These are phyloP conservation scores for Pachysolen tannophilus DNA, from an alignment of 805 yeast genomes.

Conservation along the genomic window DNA sequence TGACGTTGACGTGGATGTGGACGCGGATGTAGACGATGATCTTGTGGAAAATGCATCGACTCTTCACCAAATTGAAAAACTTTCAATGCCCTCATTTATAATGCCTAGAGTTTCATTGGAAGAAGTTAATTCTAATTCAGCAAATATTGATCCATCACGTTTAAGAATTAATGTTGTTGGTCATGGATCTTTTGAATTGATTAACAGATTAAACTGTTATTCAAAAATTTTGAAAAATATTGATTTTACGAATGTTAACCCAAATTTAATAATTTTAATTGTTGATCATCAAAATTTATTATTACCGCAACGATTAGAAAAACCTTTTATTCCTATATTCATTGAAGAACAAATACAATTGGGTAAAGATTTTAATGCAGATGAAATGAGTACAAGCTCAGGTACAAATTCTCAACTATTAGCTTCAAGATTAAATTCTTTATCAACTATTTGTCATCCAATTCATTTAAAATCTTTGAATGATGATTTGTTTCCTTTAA, in stretches of 20 bases:
- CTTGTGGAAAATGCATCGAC: constrained; percentile 3
- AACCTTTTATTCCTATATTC: constrained; percentile 23
- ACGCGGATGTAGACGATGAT: constrained; percentile 2
- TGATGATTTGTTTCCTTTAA: constrained; percentile 23
- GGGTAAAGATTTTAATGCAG: not conserved
- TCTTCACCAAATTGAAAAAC: constrained; percentile 16
- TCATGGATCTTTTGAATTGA: constrained; percentile 12
- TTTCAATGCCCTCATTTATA: constrained; percentile 23
- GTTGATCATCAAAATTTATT: constrained; percentile 20
- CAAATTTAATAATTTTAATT: constrained; percentile 20
- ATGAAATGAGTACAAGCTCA: not conserved
- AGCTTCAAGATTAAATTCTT: constrained; percentile 11
- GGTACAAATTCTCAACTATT: not conserved
- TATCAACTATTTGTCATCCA: constrained; percentile 25
- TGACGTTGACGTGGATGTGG: constrained; percentile 9
- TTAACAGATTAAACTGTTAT: constrained; percentile 17
- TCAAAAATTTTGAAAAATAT: constrained; percentile 21
- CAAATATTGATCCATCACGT: not conserved
- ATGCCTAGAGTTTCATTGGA: constrained; percentile 28
- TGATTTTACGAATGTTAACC: constrained; percentile 16
- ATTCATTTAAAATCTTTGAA: constrained; percentile 17
- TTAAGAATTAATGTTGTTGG: constrained; percentile 22
- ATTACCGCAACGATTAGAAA: constrained; percentile 18
- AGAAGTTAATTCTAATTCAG: constrained; percentile 1
- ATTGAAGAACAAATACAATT: constrained; percentile 4